Percentiles rank a stretch among this genome's conserved stretches.
Conservation (phyloP, 2,329 filamentous ascomycete species). For the Colletotrichum sp. region DNA sequence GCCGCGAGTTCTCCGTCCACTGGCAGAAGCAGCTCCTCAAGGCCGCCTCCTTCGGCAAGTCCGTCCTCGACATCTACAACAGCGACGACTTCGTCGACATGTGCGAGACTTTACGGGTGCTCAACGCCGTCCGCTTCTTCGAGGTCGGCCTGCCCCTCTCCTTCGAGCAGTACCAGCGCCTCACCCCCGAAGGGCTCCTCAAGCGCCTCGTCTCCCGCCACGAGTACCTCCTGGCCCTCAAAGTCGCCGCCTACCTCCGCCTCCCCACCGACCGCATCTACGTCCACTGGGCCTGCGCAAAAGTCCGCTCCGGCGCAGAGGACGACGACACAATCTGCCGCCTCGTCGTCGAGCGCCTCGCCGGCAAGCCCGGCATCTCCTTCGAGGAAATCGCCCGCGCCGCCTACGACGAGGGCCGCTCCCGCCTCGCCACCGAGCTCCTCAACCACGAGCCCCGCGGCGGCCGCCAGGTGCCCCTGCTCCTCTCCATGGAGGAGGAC, state of each 20-base stretch:
- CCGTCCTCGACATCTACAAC: conserved; percentile 94
- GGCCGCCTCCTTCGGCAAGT: conserved; percentile 96
- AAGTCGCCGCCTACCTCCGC: conserved; percentile 85
- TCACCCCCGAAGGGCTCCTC: conserved; percentile 89
- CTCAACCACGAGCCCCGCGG: conserved; percentile 93
- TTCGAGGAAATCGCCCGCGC: conserved; percentile 94
- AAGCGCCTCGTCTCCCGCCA: conserved; percentile 85
- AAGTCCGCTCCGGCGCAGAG: conserved; percentile 83
- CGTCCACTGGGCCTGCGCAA: conserved; percentile 95
- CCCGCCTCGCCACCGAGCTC: conserved; percentile 86
- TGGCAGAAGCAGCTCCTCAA: conserved; percentile 98
- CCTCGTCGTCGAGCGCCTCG: conserved; percentile 84
- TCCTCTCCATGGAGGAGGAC: conserved; percentile 95
- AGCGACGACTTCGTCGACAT: conserved; percentile 99
- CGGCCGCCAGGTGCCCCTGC: conserved; percentile 92
- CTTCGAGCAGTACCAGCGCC: conserved; percentile 90
- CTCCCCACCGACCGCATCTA: conserved; percentile 90
- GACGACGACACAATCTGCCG: conserved; percentile 89
- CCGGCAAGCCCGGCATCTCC: conserved; percentile 89
- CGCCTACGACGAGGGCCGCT: conserved; percentile 91
- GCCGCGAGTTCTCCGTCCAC: conserved; percentile 85
- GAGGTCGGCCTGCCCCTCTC: conserved; percentile 89
- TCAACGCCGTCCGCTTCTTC: conserved; percentile 92
- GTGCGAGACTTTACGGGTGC: conserved; percentile 89
- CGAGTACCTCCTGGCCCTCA: conserved; percentile 89